Percentiles rank a stretch among this genome's conserved stretches.
Conservation (phyloP, 345 rosid genomes). For the Dipteronia dyeriana region DNA sequence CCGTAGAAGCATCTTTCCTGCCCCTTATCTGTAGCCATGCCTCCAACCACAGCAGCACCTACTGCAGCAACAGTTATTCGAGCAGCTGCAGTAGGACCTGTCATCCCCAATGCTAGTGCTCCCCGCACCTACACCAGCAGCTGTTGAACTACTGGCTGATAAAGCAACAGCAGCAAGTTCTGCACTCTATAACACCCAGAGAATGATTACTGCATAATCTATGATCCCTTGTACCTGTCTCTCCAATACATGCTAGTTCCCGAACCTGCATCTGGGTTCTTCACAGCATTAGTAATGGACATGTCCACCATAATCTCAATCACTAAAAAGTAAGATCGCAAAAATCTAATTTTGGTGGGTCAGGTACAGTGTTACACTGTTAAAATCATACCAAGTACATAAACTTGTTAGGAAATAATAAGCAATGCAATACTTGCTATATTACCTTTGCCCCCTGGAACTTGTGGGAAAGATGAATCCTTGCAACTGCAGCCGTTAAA, state of each 20-base stretch:
- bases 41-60: constrained; percentile 86
- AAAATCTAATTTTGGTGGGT: neutral
- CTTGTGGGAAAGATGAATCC: constrained; percentile 76
- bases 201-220: constrained; percentile 72
- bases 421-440: neutral
- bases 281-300: constrained; percentile 71
- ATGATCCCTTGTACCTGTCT: constrained; percentile 75
- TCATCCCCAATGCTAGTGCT: constrained; percentile 63
- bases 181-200: constrained; percentile 85
- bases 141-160: constrained; percentile 67
- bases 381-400: neutral
- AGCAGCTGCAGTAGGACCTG: constrained; percentile 71
- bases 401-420: neutral
- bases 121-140: constrained; percentile 84
- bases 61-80: constrained; percentile 76
- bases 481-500: constrained; percentile 67
- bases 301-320: constrained; percentile 76
- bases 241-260: constrained; percentile 55
- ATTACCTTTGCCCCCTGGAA: constrained; percentile 76
- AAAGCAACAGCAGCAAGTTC: constrained; percentile 73
- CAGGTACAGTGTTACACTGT: no score
- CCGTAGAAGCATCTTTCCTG: constrained; percentile 67
- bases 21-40: constrained; percentile 62
- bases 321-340: constrained; percentile 36
- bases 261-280: constrained; percentile 45